Evolutionary conservation across 139 green algal species (phyloP).

Genomic region (Mesotaenium endlicherianum): DNA sequence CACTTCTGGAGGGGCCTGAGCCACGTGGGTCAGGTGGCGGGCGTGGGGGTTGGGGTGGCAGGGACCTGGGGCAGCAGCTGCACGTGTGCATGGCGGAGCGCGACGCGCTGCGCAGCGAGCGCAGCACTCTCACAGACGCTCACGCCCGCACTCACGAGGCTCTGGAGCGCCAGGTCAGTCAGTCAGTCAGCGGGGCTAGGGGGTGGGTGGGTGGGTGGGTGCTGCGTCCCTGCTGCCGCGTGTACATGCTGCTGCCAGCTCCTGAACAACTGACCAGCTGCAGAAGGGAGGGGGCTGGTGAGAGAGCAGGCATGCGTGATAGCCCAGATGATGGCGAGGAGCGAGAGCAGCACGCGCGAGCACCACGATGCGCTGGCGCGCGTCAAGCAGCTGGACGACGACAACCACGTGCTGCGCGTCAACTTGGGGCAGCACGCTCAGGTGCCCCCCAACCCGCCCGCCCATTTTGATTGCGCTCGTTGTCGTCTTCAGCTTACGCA

Average conservation of each 20-base stretch:
- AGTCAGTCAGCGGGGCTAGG: too few relatives aligned
- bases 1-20: too few relatives aligned
- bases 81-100: neutral
- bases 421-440: slow-evolving; percentile 9
- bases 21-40: too few relatives aligned
- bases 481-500: too few relatives aligned
- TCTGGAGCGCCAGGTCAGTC: slow-evolving; percentile 7
- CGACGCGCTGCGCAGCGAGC: neutral
- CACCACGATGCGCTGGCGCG: neutral
- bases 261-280: too few relatives aligned
- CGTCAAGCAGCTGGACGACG: slow-evolving; percentile 10
- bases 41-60: too few relatives aligned
- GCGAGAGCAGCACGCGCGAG: neutral
- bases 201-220: too few relatives aligned
- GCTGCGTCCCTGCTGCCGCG: too few relatives aligned
- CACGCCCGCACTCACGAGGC: neutral
- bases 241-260: neutral
- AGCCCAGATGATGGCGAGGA: slow-evolving; percentile 10
- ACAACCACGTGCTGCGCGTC: slow-evolving; percentile 10
- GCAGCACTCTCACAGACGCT: neutral
- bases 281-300: too few relatives aligned
- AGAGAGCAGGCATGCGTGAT: slow-evolving; percentile 8
- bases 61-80: slow-evolving; percentile 24
- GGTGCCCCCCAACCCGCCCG: too few relatives aligned
- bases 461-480: too few relatives aligned